These are phyloP conservation scores for Penicillium corylophilum DNA, from an alignment of 2,329 filamentous ascomycete genomes.

Conservation along the genomic window DNA sequence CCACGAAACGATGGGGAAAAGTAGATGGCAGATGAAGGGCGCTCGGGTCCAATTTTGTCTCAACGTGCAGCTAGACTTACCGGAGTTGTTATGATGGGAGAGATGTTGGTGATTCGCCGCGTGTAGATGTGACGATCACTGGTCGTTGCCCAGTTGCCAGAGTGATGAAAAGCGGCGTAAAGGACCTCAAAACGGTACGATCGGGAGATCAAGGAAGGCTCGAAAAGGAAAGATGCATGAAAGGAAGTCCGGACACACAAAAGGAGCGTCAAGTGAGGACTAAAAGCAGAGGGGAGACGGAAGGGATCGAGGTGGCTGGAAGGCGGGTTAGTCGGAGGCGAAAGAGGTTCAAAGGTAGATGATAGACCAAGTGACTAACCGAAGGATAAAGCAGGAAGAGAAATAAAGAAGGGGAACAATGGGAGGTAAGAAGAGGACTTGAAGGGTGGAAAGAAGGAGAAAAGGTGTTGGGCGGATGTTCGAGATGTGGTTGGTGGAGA, in stretches of 20 bases:
- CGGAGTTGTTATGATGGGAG: background rate
- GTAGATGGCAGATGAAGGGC: background rate
- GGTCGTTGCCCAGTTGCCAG: conserved; percentile 12
- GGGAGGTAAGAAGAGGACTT: conserved; percentile 29
- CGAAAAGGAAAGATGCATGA: conserved; percentile 12
- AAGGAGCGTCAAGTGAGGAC: conserved; percentile 22
- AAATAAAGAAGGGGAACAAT: conserved; percentile 27
- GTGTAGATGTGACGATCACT: conserved; percentile 13
- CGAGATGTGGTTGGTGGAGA: conserved; percentile 25
- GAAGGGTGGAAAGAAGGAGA: conserved; percentile 24
- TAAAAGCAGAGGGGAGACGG: conserved; percentile 30
- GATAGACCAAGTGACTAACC: conserved; percentile 8
- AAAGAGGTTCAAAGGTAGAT: conserved; percentile 4
- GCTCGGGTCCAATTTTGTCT: background rate
- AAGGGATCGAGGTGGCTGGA: conserved; percentile 41
- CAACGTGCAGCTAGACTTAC: background rate
- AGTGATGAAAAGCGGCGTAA: conserved; percentile 12
- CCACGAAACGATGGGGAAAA: background rate
- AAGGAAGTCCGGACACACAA: conserved; percentile 9
- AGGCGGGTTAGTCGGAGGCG: conserved; percentile 26
- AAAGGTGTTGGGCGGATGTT: conserved; percentile 22
- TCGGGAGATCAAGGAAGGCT: conserved; percentile 7
- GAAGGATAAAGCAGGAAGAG: conserved; percentile 18
- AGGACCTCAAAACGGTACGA: background rate
- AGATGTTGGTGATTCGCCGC: background rate